These are phyloP conservation scores for Cutaneotrichosporon spelunceum DNA, from an alignment of 1,284 basidiomycete species.

Conservation along the genomic window DNA sequence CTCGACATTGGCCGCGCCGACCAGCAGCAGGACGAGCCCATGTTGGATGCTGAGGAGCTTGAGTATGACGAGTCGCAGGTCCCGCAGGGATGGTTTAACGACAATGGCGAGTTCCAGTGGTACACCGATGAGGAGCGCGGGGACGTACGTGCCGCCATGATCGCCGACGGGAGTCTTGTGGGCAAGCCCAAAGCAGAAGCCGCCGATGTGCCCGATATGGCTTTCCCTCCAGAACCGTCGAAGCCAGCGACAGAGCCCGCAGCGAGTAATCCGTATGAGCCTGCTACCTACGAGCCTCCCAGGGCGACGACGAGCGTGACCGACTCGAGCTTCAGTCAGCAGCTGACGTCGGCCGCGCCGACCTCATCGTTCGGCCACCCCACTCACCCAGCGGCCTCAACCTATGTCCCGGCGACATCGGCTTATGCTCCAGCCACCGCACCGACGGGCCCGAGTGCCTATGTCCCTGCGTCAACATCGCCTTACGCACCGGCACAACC, in stretches of 20 bases:
- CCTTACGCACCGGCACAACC: not conserved
- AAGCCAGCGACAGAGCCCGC: not conserved
- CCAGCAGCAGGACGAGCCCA: conserved; percentile 1
- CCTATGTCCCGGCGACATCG: not conserved
- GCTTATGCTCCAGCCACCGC: conserved; percentile 22
- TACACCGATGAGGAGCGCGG: conserved; percentile 47
- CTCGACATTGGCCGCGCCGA: conserved; percentile 22
- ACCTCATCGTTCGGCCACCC: not conserved
- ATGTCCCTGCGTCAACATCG: conserved; percentile 1
- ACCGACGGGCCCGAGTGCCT: not conserved
- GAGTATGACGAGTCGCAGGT: conserved; percentile 35
- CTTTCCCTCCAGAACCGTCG: not conserved
- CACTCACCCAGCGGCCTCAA: not conserved
- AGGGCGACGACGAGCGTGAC: not conserved
- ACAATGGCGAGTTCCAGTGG: conserved; percentile 41
- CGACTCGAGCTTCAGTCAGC: conserved; percentile 6
- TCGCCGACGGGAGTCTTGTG: conserved; percentile 20
- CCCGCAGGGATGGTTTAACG: conserved; percentile 48
- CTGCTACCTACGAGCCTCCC: conserved; percentile 14
- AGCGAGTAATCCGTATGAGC: not conserved
- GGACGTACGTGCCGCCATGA: conserved; percentile 37
- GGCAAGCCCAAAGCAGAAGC: conserved; percentile 2
- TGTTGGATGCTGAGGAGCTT: conserved; percentile 13
- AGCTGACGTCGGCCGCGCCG: not conserved
- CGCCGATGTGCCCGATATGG: not conserved